A percentile compares a stretch with the other conserved stretches of the same genome.
Conservation (phyloP, 2,329 filamentous ascomycete species). For the Pleomassaria siparia region DNA sequence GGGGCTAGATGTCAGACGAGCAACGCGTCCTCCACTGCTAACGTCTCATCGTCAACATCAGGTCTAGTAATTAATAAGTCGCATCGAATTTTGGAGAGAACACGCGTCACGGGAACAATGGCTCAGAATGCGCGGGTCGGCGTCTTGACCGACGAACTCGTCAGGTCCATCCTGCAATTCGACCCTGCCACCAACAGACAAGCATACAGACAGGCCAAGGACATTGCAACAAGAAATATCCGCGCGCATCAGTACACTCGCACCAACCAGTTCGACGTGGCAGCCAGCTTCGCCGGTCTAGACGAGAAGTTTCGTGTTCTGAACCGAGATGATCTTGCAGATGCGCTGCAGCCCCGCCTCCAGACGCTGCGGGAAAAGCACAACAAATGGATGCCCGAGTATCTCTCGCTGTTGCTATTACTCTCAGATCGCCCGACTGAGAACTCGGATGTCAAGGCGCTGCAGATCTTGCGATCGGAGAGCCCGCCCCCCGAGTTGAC, state of each 20-base stretch:
- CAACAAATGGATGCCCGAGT: constrained; percentile 74
- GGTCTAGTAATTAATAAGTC: not conserved
- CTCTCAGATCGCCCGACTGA: constrained; percentile 78
- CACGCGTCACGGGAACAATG: constrained; percentile 55
- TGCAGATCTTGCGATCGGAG: constrained; percentile 58
- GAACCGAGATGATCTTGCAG: constrained; percentile 76
- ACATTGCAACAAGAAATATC: constrained; percentile 43
- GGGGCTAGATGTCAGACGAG: not conserved
- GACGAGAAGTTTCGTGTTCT: constrained; percentile 85
- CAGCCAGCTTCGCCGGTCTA: constrained; percentile 51
- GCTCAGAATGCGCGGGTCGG: constrained; percentile 67
- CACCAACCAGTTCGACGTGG: constrained; percentile 53
- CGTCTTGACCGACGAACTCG: constrained; percentile 69
- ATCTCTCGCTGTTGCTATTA: constrained; percentile 74
- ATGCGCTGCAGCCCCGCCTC: constrained; percentile 63
- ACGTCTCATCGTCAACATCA: not conserved
- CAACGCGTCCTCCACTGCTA: not conserved
- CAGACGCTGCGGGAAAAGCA: constrained; percentile 57
- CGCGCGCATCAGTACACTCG: constrained; percentile 47
- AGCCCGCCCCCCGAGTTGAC: constrained; percentile 57
- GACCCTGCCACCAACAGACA: constrained; percentile 33
- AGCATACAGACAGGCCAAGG: constrained; percentile 42
- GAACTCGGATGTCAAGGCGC: constrained; percentile 65
- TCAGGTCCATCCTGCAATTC: constrained; percentile 63
- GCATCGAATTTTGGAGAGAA: not conserved